Conservation (phyloP, 2,329 filamentous ascomycete species). For the Pyrenophora seminiperda region DNA sequence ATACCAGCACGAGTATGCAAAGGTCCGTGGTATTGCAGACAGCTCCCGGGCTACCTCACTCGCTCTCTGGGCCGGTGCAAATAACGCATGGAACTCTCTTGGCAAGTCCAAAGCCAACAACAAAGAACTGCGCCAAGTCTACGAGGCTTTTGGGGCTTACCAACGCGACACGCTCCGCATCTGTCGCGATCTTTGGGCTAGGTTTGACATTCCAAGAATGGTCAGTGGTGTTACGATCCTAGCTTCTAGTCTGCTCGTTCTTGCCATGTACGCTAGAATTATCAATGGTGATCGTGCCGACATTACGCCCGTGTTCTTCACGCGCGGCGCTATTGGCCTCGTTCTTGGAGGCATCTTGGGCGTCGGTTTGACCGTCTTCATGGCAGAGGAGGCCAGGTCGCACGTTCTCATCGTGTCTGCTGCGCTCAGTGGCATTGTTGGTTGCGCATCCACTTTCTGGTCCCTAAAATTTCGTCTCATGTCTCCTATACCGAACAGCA, state of each 20-base stretch:
- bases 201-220: constrained; percentile 90
- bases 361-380: constrained; percentile 53
- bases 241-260: constrained; percentile 66
- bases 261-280: constrained; percentile 74
- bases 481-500: constrained; percentile 68
- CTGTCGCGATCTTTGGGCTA: constrained; percentile 86
- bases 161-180: constrained; percentile 77
- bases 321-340: constrained; percentile 57
- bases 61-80: constrained; percentile 65
- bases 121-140: constrained; percentile 51
- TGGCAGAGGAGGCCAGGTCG: constrained; percentile 47
- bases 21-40: constrained; percentile 70
- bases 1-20: constrained; percentile 84
- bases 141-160: constrained; percentile 70
- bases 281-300: constrained; percentile 59
- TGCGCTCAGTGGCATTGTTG: constrained; percentile 47
- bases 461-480: constrained; percentile 51
- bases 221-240: constrained; percentile 75
- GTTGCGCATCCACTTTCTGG: constrained; percentile 50
- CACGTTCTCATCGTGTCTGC: constrained; percentile 51
- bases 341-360: constrained; percentile 50
- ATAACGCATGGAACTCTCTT: constrained; percentile 58
- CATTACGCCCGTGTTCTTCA: constrained; percentile 59
- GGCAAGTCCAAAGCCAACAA: constrained; percentile 43
- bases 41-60: constrained; percentile 61